A percentile compares a stretch with the other conserved stretches of the same genome.
phyloP scores from a whole-genome alignment of 345 rosid genomes.

The Jatropha curcas region DNA sequence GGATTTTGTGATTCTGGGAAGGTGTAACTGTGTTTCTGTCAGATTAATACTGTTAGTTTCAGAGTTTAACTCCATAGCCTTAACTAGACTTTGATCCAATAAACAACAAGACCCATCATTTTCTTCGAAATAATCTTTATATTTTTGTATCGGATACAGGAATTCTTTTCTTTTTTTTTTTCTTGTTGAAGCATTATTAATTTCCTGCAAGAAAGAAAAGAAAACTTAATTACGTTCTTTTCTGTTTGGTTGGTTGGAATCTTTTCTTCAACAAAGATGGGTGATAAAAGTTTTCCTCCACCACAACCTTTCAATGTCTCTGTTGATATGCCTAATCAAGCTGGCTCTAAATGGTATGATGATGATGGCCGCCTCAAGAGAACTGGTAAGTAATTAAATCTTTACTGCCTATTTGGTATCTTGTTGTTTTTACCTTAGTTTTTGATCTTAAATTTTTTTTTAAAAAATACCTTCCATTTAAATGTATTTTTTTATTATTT shows the following conservation, averaged over 20 bases:
- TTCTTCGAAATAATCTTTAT: not conserved
- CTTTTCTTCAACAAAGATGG: slow-evolving; percentile 9
- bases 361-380: slow-evolving; percentile 76
- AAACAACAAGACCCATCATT: not conserved
- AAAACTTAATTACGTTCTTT: too few species aligned
- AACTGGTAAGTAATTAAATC: slow-evolving; percentile 76
- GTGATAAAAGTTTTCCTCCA: slow-evolving; percentile 1
- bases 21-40: not conserved
- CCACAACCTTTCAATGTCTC: slow-evolving; percentile 27
- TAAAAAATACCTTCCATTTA: too few species aligned
- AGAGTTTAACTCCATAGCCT: not conserved
- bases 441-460: too few species aligned
- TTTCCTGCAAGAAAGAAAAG: not conserved
- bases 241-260: too few species aligned
- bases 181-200: too few species aligned
- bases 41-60: not conserved
- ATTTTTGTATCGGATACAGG: too few species aligned
- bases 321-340: slow-evolving; percentile 37
- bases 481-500: too few species aligned
- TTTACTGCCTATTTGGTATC: too few species aligned
- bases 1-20: slow-evolving; percentile 18
- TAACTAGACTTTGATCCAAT: not conserved
- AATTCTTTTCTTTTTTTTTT: too few species aligned
- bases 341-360: slow-evolving; percentile 65
- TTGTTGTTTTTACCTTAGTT: too few species aligned